Conservation (phyloP, 768 basidiomycete genomes). For the Trichaptum fuscoviolaceum region DNA sequence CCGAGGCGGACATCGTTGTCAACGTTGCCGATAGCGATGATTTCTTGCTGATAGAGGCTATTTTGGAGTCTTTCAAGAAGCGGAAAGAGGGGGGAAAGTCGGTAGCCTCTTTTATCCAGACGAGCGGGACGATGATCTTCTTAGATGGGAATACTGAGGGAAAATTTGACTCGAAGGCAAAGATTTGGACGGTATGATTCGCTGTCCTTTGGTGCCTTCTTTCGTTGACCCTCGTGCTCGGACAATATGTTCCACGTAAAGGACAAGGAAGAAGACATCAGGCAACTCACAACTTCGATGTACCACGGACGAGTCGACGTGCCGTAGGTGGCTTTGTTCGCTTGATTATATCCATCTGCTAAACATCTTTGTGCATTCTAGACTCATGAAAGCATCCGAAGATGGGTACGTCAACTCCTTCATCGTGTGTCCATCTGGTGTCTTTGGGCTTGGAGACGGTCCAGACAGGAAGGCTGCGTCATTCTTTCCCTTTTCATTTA, state of each 20-base stretch:
- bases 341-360: background rate
- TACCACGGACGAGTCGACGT: constrained; percentile 3
- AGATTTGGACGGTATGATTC: constrained; percentile 4
- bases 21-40: background rate
- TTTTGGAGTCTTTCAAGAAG: background rate
- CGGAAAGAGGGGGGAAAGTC: background rate
- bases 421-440: background rate
- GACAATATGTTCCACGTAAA: background rate
- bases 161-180: background rate
- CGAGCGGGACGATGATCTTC: constrained; percentile 3
- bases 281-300: background rate
- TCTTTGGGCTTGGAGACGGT: background rate
- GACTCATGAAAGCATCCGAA: background rate
- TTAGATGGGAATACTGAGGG: constrained; percentile 3
- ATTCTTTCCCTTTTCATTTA: background rate
- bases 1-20: background rate
- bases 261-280: constrained; percentile 2
- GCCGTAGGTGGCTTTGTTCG: background rate
- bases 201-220: background rate
- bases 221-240: background rate
- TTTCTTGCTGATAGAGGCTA: background rate
- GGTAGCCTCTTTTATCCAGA: background rate
- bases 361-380: background rate
- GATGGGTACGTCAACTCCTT: constrained; percentile 1
- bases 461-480: background rate